A percentile compares a stretch with the other conserved stretches of the same genome.
Conservation (phyloP, 2,329 filamentous ascomycete genomes). For the Colletotrichum sp. region DNA sequence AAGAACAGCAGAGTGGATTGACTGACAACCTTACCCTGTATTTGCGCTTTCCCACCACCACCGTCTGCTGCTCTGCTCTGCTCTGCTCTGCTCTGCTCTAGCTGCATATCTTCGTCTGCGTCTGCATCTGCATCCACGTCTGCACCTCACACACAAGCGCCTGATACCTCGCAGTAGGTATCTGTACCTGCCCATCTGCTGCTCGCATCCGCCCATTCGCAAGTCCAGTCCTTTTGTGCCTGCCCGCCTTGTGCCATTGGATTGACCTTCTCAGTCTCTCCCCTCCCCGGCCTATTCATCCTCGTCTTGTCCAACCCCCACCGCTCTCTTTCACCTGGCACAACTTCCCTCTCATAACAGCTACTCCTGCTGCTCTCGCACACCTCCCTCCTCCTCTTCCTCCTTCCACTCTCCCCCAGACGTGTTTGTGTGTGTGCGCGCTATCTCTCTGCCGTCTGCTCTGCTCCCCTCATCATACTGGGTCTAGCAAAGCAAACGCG, state of each 20-base stretch:
- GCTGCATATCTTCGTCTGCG: constrained; percentile 7
- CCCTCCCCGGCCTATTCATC: background rate
- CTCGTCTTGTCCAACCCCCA: background rate
- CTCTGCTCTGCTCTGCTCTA: background rate
- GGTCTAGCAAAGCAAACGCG: background rate
- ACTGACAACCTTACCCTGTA: background rate
- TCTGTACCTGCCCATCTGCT: background rate
- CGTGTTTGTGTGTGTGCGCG: background rate
- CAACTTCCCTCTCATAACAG: constrained; percentile 1
- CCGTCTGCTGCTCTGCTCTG: background rate
- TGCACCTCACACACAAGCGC: background rate
- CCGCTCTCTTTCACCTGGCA: background rate
- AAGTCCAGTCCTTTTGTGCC: background rate
- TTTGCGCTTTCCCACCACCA: background rate
- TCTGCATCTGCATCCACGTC: background rate
- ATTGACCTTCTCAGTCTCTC: background rate
- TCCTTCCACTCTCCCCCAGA: background rate
- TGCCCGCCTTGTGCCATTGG: background rate
- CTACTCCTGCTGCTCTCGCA: background rate
- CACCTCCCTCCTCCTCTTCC: background rate
- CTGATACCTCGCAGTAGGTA: background rate
- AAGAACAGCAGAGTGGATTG: background rate
- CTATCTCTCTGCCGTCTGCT: background rate
- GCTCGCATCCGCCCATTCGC: background rate
- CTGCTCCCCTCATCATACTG: background rate